phyloP scores from a whole-genome alignment of 2,329 filamentous ascomycete genomes.

The Venturia aucupariae region DNA sequence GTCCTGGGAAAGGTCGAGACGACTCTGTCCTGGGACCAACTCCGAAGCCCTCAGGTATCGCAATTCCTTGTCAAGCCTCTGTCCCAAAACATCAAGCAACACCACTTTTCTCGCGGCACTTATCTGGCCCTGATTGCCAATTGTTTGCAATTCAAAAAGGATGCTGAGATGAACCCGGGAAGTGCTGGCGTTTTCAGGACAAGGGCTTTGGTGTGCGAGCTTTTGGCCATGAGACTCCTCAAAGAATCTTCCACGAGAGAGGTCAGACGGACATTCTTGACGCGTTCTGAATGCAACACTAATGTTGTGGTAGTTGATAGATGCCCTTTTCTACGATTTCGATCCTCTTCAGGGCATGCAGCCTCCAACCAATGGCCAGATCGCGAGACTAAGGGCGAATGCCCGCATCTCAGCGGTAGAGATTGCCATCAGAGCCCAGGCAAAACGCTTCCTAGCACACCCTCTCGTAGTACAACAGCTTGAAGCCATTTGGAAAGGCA shows the following conservation, averaged over 20 bases:
- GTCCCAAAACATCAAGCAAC: conserved; percentile 74
- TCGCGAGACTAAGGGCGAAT: conserved; percentile 23
- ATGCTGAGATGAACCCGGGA: conserved; percentile 70
- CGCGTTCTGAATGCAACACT: conserved; percentile 78
- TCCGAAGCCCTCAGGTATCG: conserved; percentile 90
- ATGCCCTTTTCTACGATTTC: conserved; percentile 91
- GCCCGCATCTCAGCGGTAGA: conserved; percentile 84
- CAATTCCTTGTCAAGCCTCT: conserved; percentile 95
- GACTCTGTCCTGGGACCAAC: conserved; percentile 85
- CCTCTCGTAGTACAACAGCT: conserved; percentile 87
- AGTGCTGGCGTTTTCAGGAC: conserved; percentile 79
- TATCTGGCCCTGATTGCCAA: conserved; percentile 89
- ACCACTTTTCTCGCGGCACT: conserved; percentile 78
- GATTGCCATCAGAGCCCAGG: conserved; percentile 83
- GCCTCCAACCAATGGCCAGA: conserved; percentile 31
- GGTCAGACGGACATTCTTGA: neutral
- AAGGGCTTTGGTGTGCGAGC: conserved; percentile 78
- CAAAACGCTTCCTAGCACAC: conserved; percentile 86
- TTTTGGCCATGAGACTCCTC: conserved; percentile 79
- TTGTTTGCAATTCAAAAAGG: conserved; percentile 85
- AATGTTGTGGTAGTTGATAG: conserved; percentile 84
- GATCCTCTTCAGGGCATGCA: conserved; percentile 78
- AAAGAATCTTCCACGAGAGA: conserved; percentile 85
- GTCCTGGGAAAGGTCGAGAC: conserved; percentile 83
- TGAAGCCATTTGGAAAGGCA: conserved; percentile 95